Percentiles rank a stretch among this genome's conserved stretches.
Conservation (phyloP, 2,329 filamentous ascomycete genomes). For the Exutisphaerella laricina region DNA sequence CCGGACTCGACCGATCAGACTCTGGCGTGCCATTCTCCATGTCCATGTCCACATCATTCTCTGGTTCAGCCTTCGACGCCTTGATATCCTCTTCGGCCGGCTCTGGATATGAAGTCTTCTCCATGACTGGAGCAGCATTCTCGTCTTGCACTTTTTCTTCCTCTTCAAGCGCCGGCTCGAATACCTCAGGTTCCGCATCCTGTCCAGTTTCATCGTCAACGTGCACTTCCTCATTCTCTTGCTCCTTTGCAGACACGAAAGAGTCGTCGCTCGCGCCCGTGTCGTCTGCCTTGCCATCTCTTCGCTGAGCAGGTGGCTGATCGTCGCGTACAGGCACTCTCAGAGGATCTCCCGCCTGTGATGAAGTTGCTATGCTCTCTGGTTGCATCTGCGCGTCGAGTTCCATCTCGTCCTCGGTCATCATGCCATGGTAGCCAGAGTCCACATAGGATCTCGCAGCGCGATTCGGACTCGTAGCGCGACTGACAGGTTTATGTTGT, state of each 20-base stretch:
- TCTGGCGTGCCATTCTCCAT: conserved; percentile 39
- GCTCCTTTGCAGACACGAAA: conserved; percentile 47
- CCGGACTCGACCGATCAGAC: conserved; percentile 58
- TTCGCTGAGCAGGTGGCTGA: conserved; percentile 29
- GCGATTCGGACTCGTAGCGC: conserved; percentile 32
- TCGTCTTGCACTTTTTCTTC: conserved; percentile 28
- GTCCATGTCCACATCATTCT: conserved; percentile 35
- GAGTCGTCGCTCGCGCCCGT: conserved; percentile 37
- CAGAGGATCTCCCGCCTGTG: conserved; percentile 14
- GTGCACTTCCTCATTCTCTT: conserved; percentile 24
- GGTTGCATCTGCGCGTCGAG: conserved; percentile 24
- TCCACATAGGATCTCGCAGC: conserved; percentile 44
- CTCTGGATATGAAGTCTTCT: conserved; percentile 12
- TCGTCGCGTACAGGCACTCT: conserved; percentile 24
- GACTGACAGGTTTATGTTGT: conserved; percentile 23
- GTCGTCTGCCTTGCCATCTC: conserved; percentile 22
- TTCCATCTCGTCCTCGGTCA: conserved; percentile 49
- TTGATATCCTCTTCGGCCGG: conserved; percentile 14
- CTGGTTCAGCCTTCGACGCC: conserved; percentile 25
- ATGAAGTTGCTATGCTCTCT: conserved; percentile 15
- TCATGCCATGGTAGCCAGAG: conserved; percentile 67
- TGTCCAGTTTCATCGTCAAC: conserved; percentile 15
- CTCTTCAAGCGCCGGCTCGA: conserved; percentile 12
- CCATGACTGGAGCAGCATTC: conserved; percentile 12
- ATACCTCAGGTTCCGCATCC: conserved; percentile 12